These are phyloP conservation scores for Pleurotus platypus DNA, from an alignment of 768 basidiomycete species.

Conservation along the genomic window DNA sequence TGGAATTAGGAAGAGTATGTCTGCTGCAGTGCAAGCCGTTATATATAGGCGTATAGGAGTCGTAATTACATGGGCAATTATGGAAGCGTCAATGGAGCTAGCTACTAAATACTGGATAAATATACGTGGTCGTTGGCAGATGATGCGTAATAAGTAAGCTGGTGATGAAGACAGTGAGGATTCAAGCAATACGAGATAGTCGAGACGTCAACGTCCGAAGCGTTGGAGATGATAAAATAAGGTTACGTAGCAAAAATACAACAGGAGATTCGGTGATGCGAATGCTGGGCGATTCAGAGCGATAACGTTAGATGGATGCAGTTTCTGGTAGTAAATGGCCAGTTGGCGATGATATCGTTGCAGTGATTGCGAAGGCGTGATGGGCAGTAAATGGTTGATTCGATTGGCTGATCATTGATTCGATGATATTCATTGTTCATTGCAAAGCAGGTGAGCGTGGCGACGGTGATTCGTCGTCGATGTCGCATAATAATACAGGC, in stretches of 20 bases:
- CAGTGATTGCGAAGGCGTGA: not conserved
- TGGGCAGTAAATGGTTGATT: not conserved
- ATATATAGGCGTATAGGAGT: not conserved
- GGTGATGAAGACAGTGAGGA: not conserved
- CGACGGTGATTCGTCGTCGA: constrained; percentile 20
- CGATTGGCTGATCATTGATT: not conserved
- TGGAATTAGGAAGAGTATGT: too few relatives aligned
- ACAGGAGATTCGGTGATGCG: not conserved
- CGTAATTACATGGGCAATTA: not conserved
- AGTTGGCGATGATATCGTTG: not conserved
- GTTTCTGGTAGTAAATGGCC: not conserved
- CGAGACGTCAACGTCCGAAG: not conserved
- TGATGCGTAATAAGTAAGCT: not conserved
- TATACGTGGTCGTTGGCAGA: not conserved
- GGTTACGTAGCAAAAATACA: not conserved
- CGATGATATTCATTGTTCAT: not conserved
- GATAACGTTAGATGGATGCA: not conserved
- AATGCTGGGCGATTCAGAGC: not conserved
- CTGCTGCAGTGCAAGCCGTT: too few relatives aligned
- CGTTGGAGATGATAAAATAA: constrained; percentile 3
- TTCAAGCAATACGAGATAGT: not conserved
- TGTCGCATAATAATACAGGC: constrained; percentile 44
- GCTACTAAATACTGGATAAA: not conserved
- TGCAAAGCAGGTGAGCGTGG: constrained; percentile 11
- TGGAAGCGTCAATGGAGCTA: not conserved